Conservation (phyloP, 257 asterid species). For the Capsicum pubescens region DNA sequence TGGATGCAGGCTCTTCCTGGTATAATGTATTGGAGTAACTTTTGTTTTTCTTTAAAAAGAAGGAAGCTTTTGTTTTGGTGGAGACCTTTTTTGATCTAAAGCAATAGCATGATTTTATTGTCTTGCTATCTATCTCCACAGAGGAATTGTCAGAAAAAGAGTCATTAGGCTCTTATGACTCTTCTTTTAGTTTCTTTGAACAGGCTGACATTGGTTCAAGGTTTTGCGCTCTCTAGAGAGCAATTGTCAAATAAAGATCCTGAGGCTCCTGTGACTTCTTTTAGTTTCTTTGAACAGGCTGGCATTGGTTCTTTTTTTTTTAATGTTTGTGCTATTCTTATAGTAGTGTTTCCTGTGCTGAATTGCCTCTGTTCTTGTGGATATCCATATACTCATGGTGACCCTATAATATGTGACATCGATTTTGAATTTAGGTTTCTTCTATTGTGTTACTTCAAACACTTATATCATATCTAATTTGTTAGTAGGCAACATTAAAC, state of each 20-base stretch:
- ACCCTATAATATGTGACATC: neutral
- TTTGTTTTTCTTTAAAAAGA: neutral
- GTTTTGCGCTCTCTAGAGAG: neutral
- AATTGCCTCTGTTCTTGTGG: constrained; percentile 9
- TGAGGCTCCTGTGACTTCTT: neutral
- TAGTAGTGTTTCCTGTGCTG: neutral
- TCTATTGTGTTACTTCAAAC: constrained; percentile 13
- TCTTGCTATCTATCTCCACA: neutral
- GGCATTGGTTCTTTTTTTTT: neutral
- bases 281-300: neutral
- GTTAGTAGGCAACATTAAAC: constrained; percentile 78
- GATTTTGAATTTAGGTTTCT: neutral
- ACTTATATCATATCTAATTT: constrained; percentile 36
- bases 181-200: constrained; percentile 13
- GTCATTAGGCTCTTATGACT: neutral
- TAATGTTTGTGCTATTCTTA: neutral
- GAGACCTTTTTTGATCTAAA: neutral
- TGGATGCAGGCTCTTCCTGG: constrained; percentile 9
- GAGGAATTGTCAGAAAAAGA: constrained; percentile 23
- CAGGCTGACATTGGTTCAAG: neutral
- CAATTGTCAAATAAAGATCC: neutral
- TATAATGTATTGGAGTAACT: neutral
- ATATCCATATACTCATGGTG: neutral
- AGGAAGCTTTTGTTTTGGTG: neutral
- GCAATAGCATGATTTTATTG: neutral